Conservation (phyloP, 495 filamentous ascomycete species). For the Penicillium verhagenii region DNA sequence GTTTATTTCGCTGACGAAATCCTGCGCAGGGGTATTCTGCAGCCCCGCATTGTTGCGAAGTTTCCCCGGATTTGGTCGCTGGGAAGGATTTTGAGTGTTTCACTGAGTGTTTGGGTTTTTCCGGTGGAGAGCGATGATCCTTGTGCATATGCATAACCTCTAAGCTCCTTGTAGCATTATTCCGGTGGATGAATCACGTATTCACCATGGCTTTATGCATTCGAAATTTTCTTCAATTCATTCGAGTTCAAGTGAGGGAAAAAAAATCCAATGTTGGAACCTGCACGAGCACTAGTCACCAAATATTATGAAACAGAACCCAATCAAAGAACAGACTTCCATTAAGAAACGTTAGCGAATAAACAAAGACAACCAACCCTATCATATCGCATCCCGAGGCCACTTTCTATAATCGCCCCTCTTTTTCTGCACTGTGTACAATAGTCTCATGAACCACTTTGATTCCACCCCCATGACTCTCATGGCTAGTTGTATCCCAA, state of each 20-base stretch:
- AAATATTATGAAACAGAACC: background rate
- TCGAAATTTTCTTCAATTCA: too few relatives aligned
- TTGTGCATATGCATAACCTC: background rate
- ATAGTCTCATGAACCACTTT: conserved; percentile 33
- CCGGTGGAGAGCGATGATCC: conserved; percentile 13
- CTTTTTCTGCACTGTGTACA: conserved; percentile 25
- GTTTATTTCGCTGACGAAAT: background rate
- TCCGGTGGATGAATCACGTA: conserved; percentile 16
- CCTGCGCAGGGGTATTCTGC: background rate
- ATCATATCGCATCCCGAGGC: too few relatives aligned
- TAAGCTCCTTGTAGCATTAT: conserved; percentile 6
- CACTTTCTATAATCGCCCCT: background rate
- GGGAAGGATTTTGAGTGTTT: background rate
- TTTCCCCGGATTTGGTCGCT: conserved; percentile 1
- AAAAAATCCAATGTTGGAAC: too few relatives aligned
- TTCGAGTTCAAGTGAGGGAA: too few relatives aligned
- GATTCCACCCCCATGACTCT: conserved; percentile 25
- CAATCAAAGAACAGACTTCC: background rate
- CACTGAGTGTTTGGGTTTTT: background rate
- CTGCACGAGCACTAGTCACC: too few relatives aligned
- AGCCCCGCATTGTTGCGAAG: background rate
- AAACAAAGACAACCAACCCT: too few relatives aligned
- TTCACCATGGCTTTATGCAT: too few relatives aligned
- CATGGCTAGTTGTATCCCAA: conserved; percentile 27
- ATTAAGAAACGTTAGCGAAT: background rate